These are phyloP conservation scores for Claviceps capensis DNA, from an alignment of 2,329 filamentous ascomycete species.

Conservation along the genomic window DNA sequence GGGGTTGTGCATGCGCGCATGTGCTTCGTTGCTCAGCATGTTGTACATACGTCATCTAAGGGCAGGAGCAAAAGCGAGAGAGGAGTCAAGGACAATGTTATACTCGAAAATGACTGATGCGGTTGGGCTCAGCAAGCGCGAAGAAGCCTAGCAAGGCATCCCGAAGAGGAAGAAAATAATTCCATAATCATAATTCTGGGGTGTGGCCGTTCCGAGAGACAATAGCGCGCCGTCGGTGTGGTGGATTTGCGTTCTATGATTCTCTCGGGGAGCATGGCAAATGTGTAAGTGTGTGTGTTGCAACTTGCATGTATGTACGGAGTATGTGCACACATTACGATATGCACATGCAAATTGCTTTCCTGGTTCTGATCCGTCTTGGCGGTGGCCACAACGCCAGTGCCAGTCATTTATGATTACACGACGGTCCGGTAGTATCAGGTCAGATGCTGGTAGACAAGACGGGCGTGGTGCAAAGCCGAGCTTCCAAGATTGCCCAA, in stretches of 20 bases:
- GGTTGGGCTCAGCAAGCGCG: background rate
- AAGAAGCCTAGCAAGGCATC: conserved; percentile 5
- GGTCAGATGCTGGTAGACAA: background rate
- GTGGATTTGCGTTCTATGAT: conserved; percentile 1
- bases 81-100: background rate
- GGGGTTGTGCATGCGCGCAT: too few relatives aligned
- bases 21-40: too few relatives aligned
- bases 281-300: background rate
- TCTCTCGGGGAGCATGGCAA: background rate
- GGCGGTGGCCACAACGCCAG: background rate
- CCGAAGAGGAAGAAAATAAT: background rate
- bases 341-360: background rate
- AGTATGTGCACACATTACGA: background rate
- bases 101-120: background rate
- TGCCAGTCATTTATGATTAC: background rate
- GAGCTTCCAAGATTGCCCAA: background rate
- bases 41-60: too few relatives aligned
- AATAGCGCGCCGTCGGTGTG: conserved; percentile 9
- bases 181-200: conserved; percentile 10
- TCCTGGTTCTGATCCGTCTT: background rate
- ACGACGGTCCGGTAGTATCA: background rate
- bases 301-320: background rate
- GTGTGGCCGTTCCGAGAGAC: conserved; percentile 11
- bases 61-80: background rate
- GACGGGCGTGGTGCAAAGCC: background rate